Conservation (phyloP, 2,329 filamentous ascomycete genomes). For the Aspergillus pseudotamarii region DNA sequence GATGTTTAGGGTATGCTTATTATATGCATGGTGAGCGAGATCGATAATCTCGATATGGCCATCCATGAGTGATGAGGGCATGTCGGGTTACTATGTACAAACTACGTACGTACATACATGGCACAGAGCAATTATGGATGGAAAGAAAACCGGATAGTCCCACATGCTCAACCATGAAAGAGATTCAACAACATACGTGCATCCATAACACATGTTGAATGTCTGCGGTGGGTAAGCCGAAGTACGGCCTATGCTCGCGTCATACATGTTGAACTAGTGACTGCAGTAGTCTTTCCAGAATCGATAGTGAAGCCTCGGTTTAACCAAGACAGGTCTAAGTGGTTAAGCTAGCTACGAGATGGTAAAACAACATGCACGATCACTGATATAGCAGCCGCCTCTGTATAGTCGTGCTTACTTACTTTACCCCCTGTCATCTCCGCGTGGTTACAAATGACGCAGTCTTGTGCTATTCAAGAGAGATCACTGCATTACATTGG, state of each 20-base stretch:
- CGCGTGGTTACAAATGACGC: background rate
- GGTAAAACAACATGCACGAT: background rate
- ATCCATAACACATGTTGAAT: background rate
- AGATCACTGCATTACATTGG: background rate
- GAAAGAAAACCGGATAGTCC: background rate
- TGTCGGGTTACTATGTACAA: too few relatives aligned
- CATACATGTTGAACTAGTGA: background rate
- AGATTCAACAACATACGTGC: background rate
- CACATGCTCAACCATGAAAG: background rate
- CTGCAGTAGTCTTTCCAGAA: background rate
- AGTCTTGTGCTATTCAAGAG: background rate
- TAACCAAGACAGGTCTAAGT: background rate
- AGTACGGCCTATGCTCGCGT: background rate
- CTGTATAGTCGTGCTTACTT: background rate
- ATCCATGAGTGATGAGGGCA: too few relatives aligned
- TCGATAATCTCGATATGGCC: background rate
- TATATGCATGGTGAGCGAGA: background rate
- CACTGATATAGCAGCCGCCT: background rate
- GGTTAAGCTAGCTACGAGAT: background rate
- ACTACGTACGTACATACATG: too few relatives aligned
- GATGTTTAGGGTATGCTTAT: background rate
- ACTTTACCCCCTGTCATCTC: background rate
- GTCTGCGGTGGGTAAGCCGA: background rate
- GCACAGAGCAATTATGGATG: too few relatives aligned
- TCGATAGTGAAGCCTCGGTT: background rate